These are phyloP conservation scores for Phylloporus scabripes DNA, from an alignment of 768 basidiomycete species.

Conservation along the genomic window DNA sequence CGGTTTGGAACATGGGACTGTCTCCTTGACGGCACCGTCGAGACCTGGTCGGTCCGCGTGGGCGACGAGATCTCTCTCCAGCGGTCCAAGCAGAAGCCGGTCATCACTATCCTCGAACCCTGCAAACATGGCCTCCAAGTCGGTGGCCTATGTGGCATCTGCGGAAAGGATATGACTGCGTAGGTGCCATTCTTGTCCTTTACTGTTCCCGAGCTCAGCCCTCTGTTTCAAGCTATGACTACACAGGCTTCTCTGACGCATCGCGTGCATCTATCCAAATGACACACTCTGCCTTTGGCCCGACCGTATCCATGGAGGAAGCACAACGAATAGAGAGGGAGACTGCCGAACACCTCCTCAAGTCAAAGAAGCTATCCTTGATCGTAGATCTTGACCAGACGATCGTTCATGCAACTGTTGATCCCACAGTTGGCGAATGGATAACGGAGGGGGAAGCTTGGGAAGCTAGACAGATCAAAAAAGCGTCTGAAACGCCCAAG, in stretches of 20 bases:
- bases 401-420: conserved; percentile 96
- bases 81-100: conserved; percentile 54
- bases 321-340: conserved; percentile 85
- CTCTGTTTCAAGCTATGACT: conserved; percentile 54
- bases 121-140: conserved; percentile 95
- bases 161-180: conserved; percentile 94
- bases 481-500: conserved; percentile 32
- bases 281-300: conserved; percentile 88
- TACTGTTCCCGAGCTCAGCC: conserved; percentile 9
- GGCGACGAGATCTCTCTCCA: conserved; percentile 61
- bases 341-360: conserved; percentile 72
- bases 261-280: conserved; percentile 87
- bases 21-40: conserved; percentile 73
- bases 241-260: conserved; percentile 82
- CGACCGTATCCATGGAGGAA: conserved; percentile 89
- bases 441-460: conserved; percentile 78
- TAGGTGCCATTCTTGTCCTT: conserved; percentile 34
- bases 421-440: conserved; percentile 98
- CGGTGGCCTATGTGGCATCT: conserved; percentile 87
- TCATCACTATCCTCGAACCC: conserved; percentile 74
- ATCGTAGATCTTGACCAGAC: conserved; percentile 99
- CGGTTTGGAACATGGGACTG: conserved; percentile 91
- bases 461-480: conserved; percentile 55
- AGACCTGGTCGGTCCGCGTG: conserved; percentile 60
- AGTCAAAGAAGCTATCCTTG: conserved; percentile 75